Evolutionary conservation across 495 filamentous ascomycete species (phyloP), one percentile per base, ranked within the genome.

Genomic region (Neurospora cerealis): DNA sequence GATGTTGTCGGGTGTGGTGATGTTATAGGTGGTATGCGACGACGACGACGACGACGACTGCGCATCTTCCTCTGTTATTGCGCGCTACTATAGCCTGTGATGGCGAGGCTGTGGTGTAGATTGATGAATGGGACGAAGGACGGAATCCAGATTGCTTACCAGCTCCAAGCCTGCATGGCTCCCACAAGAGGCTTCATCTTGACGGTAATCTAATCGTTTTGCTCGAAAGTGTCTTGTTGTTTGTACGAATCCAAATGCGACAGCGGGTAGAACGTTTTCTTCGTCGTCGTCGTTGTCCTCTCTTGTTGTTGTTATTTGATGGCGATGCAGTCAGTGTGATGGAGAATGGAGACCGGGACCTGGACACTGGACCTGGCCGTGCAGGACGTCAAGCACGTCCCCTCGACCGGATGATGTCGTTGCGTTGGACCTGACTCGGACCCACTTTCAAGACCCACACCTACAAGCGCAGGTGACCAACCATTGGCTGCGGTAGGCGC

Each of bases 111-210:
- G 10, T 39, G 17, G 34, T 34, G 44, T 21, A 9, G 32, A 70
- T 38, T 60, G 69, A 44, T 69, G 70, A n/a, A 38, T 48, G 39
- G 70, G 69, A 69, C 46, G n/a, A n/a, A n/a, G n/a, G n/a, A n/a
- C n/a, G n/a, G n/a, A n/a, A n/a, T 44, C 42, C 42, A n/a, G 3
- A 9, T 10, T 62, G 71, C 81, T 73, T 86, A 97, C 94, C 94
- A 97, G 84, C 91, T 93, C 93, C 94, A 97, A 80, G 94, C 94
- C 85, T 96, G 94, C 86, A 96, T 85, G 73, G 92, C 89, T 76
- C 93, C 91, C 69, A 97, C 92, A 79, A 97, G 85, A 72, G 94
- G 94, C 90, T 97, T 97, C 93, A 97, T 97, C 77, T 77, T 91
- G 87, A 82, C 75, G 76, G 44, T 28, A 37, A 46, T 24, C 10